phyloP scores from a whole-genome alignment of 805 yeast species.

The Cyberlindnera sargentensis region DNA sequence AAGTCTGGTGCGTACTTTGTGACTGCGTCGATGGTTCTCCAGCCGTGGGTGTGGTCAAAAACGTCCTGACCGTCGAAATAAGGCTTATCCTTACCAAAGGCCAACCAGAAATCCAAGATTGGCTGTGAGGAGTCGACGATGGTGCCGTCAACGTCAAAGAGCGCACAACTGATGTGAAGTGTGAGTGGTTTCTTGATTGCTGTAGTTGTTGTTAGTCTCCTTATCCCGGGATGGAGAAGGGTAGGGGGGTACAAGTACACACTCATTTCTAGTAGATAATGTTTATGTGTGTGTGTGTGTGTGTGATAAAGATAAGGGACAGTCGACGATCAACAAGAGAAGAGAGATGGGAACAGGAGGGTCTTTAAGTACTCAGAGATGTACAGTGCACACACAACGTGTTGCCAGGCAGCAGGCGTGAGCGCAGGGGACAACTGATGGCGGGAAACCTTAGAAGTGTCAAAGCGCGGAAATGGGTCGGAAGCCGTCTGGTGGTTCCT shows the following conservation, averaged over 20 bases:
- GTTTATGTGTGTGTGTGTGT: too few species aligned
- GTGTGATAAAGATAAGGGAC: too few species aligned
- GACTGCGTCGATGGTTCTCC: conserved; percentile 74
- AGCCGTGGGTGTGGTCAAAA: conserved; percentile 71
- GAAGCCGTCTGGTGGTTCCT: too few species aligned
- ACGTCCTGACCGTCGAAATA: conserved; percentile 66
- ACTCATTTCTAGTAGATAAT: not conserved
- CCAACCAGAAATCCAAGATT: conserved; percentile 74
- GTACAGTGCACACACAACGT: too few species aligned
- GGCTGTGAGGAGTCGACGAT: conserved; percentile 75
- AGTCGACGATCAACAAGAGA: too few species aligned
- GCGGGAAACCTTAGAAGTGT: too few species aligned
- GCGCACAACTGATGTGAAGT: conserved; percentile 38
- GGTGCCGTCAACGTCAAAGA: conserved; percentile 85
- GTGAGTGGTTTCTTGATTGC: conserved; percentile 7
- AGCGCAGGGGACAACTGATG: too few species aligned
- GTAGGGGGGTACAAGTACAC: not conserved
- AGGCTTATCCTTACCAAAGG: conserved; percentile 49
- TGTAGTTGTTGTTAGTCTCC: not conserved
- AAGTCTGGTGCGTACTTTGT: conserved; percentile 65
- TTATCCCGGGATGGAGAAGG: not conserved
- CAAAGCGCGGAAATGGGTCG: too few species aligned
- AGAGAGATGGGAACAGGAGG: too few species aligned
- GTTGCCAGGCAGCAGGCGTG: too few species aligned
- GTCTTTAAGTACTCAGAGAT: too few species aligned